Conservation (phyloP, 2,329 filamentous ascomycete species). For the Paraphoma chrysanthemicola region DNA sequence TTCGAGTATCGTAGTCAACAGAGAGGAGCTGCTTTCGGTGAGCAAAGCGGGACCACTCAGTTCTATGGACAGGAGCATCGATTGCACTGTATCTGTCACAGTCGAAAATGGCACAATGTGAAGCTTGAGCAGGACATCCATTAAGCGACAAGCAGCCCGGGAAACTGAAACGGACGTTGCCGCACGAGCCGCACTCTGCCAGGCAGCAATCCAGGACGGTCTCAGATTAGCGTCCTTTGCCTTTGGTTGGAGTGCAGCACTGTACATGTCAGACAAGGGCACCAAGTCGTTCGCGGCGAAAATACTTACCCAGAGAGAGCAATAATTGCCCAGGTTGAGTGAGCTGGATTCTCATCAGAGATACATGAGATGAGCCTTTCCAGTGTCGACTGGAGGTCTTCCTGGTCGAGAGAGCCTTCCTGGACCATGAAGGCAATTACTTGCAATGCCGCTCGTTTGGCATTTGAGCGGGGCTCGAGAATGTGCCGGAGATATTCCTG, state of each 20-base stretch:
- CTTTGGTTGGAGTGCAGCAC: conserved; percentile 38
- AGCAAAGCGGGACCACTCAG: conserved; percentile 79
- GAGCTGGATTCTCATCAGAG: conserved; percentile 69
- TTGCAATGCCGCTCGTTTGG: conserved; percentile 61
- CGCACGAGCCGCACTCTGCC: conserved; percentile 75
- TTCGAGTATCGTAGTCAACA: conserved; percentile 75
- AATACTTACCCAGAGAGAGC: conserved; percentile 75
- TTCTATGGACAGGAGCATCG: conserved; percentile 77
- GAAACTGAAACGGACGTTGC: conserved; percentile 74
- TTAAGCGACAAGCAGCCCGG: conserved; percentile 76
- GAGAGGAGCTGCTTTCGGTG: conserved; percentile 76
- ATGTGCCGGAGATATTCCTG: conserved; percentile 51
- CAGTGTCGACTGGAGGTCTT: conserved; percentile 64
- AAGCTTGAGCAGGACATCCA: conserved; percentile 71
- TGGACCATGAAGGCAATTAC: conserved; percentile 58
- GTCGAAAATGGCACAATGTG: conserved; percentile 72
- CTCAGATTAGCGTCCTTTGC: conserved; percentile 45
- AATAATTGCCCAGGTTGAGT: conserved; percentile 82
- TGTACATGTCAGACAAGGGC: conserved; percentile 10
- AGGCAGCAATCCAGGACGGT: conserved; percentile 72
- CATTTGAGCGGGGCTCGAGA: conserved; percentile 40
- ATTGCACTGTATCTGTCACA: conserved; percentile 73
- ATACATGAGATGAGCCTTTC: conserved; percentile 65
- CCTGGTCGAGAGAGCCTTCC: conserved; percentile 48
- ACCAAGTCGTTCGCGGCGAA: no score